Conservation (phyloP, 2,329 filamentous ascomycete species). For the Periconia digitata region DNA sequence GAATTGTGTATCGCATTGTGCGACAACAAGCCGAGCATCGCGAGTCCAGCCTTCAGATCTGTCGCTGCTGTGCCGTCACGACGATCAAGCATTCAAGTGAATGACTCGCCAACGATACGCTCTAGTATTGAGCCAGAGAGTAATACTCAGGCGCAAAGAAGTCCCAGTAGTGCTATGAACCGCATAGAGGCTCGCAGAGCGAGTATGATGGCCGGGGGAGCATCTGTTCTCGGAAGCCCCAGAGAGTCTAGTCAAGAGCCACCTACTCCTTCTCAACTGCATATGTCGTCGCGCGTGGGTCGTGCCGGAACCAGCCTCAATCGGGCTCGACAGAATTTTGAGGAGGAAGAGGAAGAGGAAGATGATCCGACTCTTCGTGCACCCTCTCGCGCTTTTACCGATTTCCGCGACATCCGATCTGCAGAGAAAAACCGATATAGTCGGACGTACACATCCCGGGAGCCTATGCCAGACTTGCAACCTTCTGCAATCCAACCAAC, state of each 20-base stretch:
- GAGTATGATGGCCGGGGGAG: constrained; percentile 28
- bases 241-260: constrained; percentile 37
- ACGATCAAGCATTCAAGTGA: constrained; percentile 39
- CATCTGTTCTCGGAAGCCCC: constrained; percentile 18
- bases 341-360: constrained; percentile 36
- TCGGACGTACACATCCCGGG: constrained; percentile 40
- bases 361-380: constrained; percentile 47
- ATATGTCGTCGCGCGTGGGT: constrained; percentile 31
- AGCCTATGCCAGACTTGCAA: constrained; percentile 40
- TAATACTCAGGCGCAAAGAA: constrained; percentile 30
- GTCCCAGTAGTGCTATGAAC: constrained; percentile 41
- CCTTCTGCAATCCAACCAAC: constrained; percentile 32
- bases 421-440: constrained; percentile 25
- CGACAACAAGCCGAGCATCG: constrained; percentile 37
- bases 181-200: constrained; percentile 50
- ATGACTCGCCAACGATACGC: constrained; percentile 35
- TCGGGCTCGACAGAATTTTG: constrained; percentile 37
- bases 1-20: constrained; percentile 83
- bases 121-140: constrained; percentile 41
- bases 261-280: constrained; percentile 16
- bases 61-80: constrained; percentile 27
- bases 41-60: constrained; percentile 33
- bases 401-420: constrained; percentile 40
- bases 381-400: constrained; percentile 53
- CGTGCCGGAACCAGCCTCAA: constrained; percentile 44